Conservation (phyloP, 148 eudicot genomes). For the Rhododendron simsii region DNA sequence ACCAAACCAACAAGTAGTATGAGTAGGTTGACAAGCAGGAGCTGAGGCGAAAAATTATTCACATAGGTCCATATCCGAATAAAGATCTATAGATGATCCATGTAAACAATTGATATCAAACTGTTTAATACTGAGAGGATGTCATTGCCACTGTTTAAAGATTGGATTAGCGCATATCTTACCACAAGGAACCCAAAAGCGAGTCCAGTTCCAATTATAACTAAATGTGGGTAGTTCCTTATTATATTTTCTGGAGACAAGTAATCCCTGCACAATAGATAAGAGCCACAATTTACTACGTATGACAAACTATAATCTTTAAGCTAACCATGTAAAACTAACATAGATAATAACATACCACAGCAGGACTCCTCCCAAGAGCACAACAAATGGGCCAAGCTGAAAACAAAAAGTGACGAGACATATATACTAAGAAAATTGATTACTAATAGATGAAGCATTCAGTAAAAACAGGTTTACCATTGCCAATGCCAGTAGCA, state of each 20-base stretch:
- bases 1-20: background rate
- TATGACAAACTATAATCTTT: background rate
- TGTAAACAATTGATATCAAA: background rate
- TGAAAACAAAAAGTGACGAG: constrained; percentile 26
- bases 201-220: constrained; percentile 80
- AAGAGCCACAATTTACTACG: background rate
- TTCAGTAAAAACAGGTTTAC: constrained; percentile 29
- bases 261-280: constrained; percentile 60
- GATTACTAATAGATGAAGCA: background rate
- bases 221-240: constrained; percentile 69
- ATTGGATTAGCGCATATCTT: constrained; percentile 12
- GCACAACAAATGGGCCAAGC: constrained; percentile 83
- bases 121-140: background rate
- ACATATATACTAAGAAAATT: background rate
- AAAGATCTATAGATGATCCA: background rate
- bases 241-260: constrained; percentile 69
- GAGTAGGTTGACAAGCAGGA: background rate
- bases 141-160: background rate
- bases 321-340: constrained; percentile 6
- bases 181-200: constrained; percentile 98
- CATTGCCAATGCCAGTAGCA: constrained; percentile 91
- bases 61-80: background rate
- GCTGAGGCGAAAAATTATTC: background rate
- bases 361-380: constrained; percentile 63
- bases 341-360: constrained; percentile 45